A percentile compares a stretch with the other conserved stretches of the same genome.
phyloP scores from a whole-genome alignment of 495 filamentous ascomycete species.

The Neohortaea acidophila region DNA sequence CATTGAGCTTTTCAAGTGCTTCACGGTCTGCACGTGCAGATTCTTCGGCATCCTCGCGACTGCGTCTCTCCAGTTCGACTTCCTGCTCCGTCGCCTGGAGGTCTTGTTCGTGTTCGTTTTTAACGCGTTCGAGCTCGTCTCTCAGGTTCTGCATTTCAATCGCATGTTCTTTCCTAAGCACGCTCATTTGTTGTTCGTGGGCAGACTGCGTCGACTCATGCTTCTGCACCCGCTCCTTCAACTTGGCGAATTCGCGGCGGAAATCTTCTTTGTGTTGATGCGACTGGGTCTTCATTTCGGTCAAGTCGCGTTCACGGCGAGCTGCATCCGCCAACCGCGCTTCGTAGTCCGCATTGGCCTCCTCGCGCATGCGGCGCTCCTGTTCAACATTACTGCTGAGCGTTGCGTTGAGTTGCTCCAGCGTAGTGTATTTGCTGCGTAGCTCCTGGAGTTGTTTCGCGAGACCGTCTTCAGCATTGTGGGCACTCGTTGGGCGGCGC shows the following conservation, averaged over 20 bases:
- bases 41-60: constrained; percentile 8
- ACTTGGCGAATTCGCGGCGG: neutral
- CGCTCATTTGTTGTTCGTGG: neutral
- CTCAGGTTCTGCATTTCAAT: neutral
- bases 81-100: constrained; percentile 1
- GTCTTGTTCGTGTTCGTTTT: neutral
- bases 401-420: constrained; percentile 10
- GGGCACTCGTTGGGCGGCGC: constrained; percentile 1
- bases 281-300: constrained; percentile 2
- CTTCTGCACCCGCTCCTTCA: neutral
- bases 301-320: constrained; percentile 1
- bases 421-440: constrained; percentile 2
- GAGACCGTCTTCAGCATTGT: constrained; percentile 3
- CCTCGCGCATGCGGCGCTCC: constrained; percentile 9
- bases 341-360: constrained; percentile 6
- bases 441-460: constrained; percentile 10
- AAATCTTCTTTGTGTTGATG: constrained; percentile 2
- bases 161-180: neutral
- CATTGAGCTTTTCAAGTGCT: constrained; percentile 14
- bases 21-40: constrained; percentile 5
- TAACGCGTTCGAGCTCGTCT: neutral
- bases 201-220: neutral
- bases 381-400: constrained; percentile 12
- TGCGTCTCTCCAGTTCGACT: constrained; percentile 3
- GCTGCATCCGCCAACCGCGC: neutral